Percentiles rank a stretch among this genome's conserved stretches.
Conservation (phyloP, 2,329 filamentous ascomycete genomes). For the Penicillium concentricum region DNA sequence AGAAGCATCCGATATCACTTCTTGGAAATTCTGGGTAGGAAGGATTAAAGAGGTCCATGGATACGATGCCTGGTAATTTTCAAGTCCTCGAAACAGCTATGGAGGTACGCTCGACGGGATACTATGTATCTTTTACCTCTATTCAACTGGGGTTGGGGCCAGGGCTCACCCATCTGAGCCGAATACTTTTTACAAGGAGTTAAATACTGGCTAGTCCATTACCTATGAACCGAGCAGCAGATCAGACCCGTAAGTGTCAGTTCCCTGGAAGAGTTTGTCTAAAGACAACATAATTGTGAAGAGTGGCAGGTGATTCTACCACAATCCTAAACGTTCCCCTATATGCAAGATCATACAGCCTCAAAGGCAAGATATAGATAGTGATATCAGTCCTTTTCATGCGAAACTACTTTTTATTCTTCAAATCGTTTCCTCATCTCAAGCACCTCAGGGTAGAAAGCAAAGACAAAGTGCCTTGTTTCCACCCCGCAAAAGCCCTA, state of each 20-base stretch:
- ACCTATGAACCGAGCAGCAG: background rate
- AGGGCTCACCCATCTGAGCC: background rate
- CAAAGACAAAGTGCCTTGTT: constrained; percentile 13
- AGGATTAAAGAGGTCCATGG: too few relatives aligned
- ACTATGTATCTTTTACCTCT: too few relatives aligned
- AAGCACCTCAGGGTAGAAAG: constrained; percentile 10
- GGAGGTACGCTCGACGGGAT: too few relatives aligned
- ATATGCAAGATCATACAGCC: background rate
- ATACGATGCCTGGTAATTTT: too few relatives aligned
- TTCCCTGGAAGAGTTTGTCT: background rate
- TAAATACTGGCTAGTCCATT: background rate
- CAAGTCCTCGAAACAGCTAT: too few relatives aligned
- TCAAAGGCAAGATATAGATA: constrained; percentile 1
- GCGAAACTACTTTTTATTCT: constrained; percentile 27
- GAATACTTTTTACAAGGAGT: background rate
- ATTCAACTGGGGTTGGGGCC: background rate
- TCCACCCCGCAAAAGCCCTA: constrained; percentile 20
- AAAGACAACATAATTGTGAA: background rate
- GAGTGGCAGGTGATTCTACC: background rate
- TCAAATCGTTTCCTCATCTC: constrained; percentile 27
- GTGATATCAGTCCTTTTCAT: constrained; percentile 34
- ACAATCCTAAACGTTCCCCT: too few relatives aligned
- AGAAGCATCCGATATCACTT: too few relatives aligned
- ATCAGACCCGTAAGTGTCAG: background rate
- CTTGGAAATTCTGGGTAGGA: too few relatives aligned